These are phyloP conservation scores for Peltaster fructicola DNA, from an alignment of 2,329 filamentous ascomycete species.

Conservation along the genomic window DNA sequence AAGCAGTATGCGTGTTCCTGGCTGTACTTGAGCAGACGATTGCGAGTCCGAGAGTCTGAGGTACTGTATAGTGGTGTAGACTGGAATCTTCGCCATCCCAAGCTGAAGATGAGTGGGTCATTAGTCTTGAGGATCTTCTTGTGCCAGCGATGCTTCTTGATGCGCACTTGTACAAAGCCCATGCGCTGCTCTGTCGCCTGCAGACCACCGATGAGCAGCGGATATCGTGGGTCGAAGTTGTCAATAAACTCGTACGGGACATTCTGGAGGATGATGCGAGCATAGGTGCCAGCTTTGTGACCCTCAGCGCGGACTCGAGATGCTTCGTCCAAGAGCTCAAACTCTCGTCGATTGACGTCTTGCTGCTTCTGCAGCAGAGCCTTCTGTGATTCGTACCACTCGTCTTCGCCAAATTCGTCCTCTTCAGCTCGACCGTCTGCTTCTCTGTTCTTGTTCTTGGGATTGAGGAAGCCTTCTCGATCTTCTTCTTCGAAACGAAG, in stretches of 20 bases:
- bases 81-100: slow-evolving; percentile 94
- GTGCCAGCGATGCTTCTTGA: slow-evolving; percentile 97
- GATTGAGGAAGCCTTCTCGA: slow-evolving; percentile 83
- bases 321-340: slow-evolving; percentile 67
- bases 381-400: slow-evolving; percentile 98
- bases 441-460: slow-evolving; percentile 59
- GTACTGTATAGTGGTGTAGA: slow-evolving; percentile 85
- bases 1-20: slow-evolving; percentile 99
- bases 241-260: slow-evolving; percentile 81
- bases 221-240: slow-evolving; percentile 64
- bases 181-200: slow-evolving; percentile 88
- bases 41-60: slow-evolving; percentile 78
- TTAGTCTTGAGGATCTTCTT: slow-evolving; percentile 98
- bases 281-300: slow-evolving; percentile 81
- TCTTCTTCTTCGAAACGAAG: slow-evolving; percentile 95
- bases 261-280: slow-evolving; percentile 71
- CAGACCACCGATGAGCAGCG: slow-evolving; percentile 79
- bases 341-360: slow-evolving; percentile 91
- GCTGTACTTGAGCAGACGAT: slow-evolving; percentile 97
- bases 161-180: slow-evolving; percentile 84
- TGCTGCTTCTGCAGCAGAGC: slow-evolving; percentile 86
- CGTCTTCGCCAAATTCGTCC: slow-evolving; percentile 81
- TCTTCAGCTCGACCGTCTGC: slow-evolving; percentile 48
- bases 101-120: slow-evolving; percentile 88
- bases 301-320: slow-evolving; percentile 77